These are phyloP conservation scores for Geotrichum siamense DNA, from an alignment of 1,139 yeast genomes.

Conservation along the genomic window DNA sequence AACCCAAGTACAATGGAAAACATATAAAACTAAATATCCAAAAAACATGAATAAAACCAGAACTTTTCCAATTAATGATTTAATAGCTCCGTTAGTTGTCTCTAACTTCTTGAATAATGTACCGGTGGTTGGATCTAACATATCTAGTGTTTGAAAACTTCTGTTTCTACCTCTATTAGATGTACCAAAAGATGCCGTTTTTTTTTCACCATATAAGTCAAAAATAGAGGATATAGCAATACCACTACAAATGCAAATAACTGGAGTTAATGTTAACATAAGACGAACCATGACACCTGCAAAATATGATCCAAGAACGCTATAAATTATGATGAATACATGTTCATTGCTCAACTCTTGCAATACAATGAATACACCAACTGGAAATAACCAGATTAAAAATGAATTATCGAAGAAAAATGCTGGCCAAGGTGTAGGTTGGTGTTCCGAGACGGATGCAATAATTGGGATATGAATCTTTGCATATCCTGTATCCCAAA, in stretches of 20 bases:
- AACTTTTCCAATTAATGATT: constrained; percentile 46
- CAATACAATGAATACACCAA: constrained; percentile 85
- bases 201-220: constrained; percentile 75
- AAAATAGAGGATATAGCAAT: constrained; percentile 78
- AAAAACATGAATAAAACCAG: constrained; percentile 62
- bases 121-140: constrained; percentile 14
- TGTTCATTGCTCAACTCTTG: constrained; percentile 89
- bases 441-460: constrained; percentile 98
- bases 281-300: constrained; percentile 99
- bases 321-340: constrained; percentile 82
- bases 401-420: constrained; percentile 90
- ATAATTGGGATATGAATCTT: constrained; percentile 96
- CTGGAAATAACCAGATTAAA: constrained; percentile 97
- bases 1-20: constrained; percentile 95
- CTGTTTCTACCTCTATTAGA: constrained; percentile 26
- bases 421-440: constrained; percentile 99
- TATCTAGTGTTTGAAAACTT: constrained; percentile 2
- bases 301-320: constrained; percentile 88
- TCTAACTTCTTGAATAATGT: constrained; percentile 19
- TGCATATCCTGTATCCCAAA: constrained; percentile 98
- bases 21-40: constrained; percentile 73
- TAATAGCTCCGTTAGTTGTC: constrained; percentile 21
- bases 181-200: no score
- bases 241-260: constrained; percentile 87
- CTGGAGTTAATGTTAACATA: constrained; percentile 93